A percentile compares a stretch with the other conserved stretches of the same genome.
These are phyloP conservation scores for Porpolomopsis calyptriformis DNA, from an alignment of 768 basidiomycete species.

Conservation along the genomic window DNA sequence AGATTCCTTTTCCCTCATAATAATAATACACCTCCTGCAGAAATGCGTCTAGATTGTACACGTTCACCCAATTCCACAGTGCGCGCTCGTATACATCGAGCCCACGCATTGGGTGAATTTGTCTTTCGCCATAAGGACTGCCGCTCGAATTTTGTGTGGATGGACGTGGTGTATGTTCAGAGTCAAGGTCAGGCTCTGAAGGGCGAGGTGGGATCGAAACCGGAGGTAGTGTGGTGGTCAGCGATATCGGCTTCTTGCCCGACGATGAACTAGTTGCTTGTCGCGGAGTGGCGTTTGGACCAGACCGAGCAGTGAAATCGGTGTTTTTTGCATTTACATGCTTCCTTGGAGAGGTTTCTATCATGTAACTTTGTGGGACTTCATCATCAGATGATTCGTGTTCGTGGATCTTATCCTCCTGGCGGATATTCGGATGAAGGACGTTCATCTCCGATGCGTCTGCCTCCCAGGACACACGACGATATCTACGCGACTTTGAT, in stretches of 20 bases:
- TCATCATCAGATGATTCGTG: constrained; percentile 70
- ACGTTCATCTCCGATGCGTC: constrained; percentile 44
- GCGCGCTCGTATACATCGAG: constrained; percentile 83
- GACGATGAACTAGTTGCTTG: constrained; percentile 45
- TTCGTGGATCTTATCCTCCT: constrained; percentile 49
- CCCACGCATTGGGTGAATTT: constrained; percentile 48
- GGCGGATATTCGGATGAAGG: constrained; percentile 62
- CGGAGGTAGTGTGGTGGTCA: constrained; percentile 17
- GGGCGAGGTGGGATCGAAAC: constrained; percentile 52
- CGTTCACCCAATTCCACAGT: constrained; percentile 98
- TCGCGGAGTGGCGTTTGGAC: constrained; percentile 21
- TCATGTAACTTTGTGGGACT: constrained; percentile 78
- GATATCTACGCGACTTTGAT: constrained; percentile 34
- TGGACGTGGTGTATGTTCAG: constrained; percentile 17
- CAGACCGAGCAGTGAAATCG: constrained; percentile 5
- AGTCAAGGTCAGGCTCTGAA: constrained; percentile 45
- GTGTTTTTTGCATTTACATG: constrained; percentile 18
- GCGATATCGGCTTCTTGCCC: constrained; percentile 28
- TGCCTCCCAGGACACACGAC: constrained; percentile 49
- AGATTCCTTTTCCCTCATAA: constrained; percentile 95
- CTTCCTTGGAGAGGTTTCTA: constrained; percentile 46
- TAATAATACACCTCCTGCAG: constrained; percentile 92
- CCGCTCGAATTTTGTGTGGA: constrained; percentile 16
- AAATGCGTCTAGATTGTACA: constrained; percentile 92
- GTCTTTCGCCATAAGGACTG: constrained; percentile 23